Base-by-base conservation (phyloP, 805 yeast genomes). In the Barnettozyma pratensis region DNA sequence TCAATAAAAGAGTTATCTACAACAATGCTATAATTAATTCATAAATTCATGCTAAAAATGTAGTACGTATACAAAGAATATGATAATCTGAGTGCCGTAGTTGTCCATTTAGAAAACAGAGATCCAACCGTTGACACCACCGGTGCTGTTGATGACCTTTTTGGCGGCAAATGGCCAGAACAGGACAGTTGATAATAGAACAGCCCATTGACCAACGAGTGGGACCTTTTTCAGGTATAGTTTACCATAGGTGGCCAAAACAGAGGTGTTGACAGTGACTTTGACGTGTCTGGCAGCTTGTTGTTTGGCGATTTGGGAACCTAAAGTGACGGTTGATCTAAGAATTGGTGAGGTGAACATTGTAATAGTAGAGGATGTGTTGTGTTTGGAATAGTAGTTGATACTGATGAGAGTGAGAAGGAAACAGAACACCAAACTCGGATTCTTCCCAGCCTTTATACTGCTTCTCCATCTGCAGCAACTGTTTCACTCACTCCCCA, bases 251-350 rank as follows among this genome's bases (percentile, higher is more conserved):
- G 56, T 45, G 6, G 49, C 19, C 11, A 57, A 28, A 10, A 46
- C 29, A 10, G 49, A 43, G 2, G 62, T 38, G 46, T 54, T 59
- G 40, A 59, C 48, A 5, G 53, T 39, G 25, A 59, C 44, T 42
- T 52, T 57, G 39, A 57, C 54, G 39, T 52, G 55, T 48, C 52
- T 49, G 39, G 55, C 51, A 43, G 58, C 54, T 39, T 49, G 49
- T 27, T 54, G 53, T 39, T 50, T 53, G 25, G 57, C 54, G 39
- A 53, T 50, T 45, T 56, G 53, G 32, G 49, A 49, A 10, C 51
- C 47, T 28, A 55, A 36, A n/a, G 64, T 45, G 39, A 60, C 53
- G 12, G 64, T 53, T 42, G 59, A 56, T 61, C 64, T 60, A 50
- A 58, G 50, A 42, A 58, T 45, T 48, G 54, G 53, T 8, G 64